Evolutionary conservation across 176 grass and related monocot species (phyloP).

Genomic region (Juncus inflexus): DNA sequence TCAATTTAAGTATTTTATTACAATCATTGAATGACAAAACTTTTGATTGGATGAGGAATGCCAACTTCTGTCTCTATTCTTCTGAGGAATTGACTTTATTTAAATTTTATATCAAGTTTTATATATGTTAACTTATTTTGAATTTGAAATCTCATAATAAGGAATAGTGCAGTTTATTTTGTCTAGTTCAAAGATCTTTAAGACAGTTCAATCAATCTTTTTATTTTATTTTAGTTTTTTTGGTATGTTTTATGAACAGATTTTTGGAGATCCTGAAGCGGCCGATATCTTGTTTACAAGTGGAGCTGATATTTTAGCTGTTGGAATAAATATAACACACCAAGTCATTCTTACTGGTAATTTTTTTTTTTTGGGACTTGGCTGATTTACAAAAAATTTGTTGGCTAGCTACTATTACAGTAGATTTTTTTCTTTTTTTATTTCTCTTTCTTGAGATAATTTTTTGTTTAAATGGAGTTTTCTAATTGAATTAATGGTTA

Average conservation of each 20-base stretch:
- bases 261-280: conserved; percentile 83
- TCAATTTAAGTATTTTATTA: neutral
- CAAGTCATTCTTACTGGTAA: conserved; percentile 84
- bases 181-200: neutral
- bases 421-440: no score
- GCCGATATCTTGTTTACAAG: conserved; percentile 89
- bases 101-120: no score
- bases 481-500: no score
- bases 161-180: neutral
- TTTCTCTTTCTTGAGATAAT: no score
- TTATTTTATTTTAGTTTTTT: conserved; percentile 11
- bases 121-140: no score
- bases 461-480: no score
- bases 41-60: neutral
- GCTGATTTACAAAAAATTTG: no score
- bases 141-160: neutral
- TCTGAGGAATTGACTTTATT: no score
- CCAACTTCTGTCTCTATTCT: no score
- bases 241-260: conserved; percentile 38
- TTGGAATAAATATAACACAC: conserved; percentile 87
- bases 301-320: conserved; percentile 81
- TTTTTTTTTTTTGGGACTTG: no score
- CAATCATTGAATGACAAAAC: neutral
- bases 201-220: neutral
- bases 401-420: no score